Percentiles rank a stretch among this genome's conserved stretches.
Evolutionary conservation across 2,329 filamentous ascomycete species (phyloP).

Genomic region (Calonectria naviculata): DNA sequence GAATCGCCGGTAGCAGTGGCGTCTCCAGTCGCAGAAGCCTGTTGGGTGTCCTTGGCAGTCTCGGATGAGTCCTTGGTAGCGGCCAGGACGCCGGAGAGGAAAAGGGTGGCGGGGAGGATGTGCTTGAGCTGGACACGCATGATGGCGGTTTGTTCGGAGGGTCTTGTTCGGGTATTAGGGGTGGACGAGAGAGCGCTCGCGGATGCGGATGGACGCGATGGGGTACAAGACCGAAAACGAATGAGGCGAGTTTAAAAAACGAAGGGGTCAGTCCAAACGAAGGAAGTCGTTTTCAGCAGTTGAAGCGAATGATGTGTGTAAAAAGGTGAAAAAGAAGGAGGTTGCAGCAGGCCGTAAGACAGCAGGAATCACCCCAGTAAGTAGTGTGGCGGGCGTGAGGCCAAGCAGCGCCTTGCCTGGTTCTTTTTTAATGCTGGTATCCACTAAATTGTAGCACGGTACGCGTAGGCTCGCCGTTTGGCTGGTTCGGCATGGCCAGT

Average conservation of each 20-base stretch:
- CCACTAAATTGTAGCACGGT: constrained; percentile 7
- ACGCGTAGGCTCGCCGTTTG: constrained; percentile 12
- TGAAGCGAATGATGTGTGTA: constrained; percentile 12
- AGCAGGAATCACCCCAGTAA: constrained; percentile 15
- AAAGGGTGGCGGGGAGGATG: constrained; percentile 36
- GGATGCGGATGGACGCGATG: not conserved
- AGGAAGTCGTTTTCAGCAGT: constrained; percentile 8
- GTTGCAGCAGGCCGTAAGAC: constrained; percentile 9
- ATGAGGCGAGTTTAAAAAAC: not conserved
- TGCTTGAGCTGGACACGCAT: constrained; percentile 42
- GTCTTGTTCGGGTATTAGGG: not conserved
- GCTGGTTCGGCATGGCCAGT: not conserved
- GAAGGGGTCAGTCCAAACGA: constrained; percentile 7
- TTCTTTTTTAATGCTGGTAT: constrained; percentile 12
- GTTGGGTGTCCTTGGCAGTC: constrained; percentile 16
- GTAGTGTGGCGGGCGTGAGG: not conserved
- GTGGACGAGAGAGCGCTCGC: not conserved
- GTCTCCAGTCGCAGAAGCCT: constrained; percentile 28
- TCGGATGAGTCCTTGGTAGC: constrained; percentile 23
- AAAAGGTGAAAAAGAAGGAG: constrained; percentile 22
- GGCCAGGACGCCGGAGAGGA: constrained; percentile 37
- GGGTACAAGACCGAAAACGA: not conserved
- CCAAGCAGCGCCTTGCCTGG: not conserved
- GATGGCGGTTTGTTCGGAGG: constrained; percentile 18
- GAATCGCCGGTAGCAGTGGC: constrained; percentile 24